Conservation (phyloP, 2,329 filamentous ascomycete genomes). For the Sclerotinia sclerotiorum region DNA sequence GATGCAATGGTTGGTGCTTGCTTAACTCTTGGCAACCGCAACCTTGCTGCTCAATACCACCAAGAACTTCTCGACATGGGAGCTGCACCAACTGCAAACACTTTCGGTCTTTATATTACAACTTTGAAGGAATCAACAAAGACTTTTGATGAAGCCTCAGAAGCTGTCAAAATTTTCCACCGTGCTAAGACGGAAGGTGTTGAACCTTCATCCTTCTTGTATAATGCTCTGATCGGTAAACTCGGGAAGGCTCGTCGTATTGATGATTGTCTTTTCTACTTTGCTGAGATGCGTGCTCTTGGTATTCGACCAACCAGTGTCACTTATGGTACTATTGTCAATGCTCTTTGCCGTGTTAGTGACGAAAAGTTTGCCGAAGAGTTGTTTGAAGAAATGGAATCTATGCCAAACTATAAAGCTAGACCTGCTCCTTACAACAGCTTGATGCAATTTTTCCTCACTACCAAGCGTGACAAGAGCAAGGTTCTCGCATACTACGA, state of each 20-base stretch:
- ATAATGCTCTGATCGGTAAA: constrained; percentile 98
- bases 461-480: constrained; percentile 90
- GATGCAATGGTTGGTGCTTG: constrained; percentile 96
- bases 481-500: constrained; percentile 96
- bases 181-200: constrained; percentile 91
- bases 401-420: constrained; percentile 98
- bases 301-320: constrained; percentile 95
- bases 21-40: constrained; percentile 77
- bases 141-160: constrained; percentile 95
- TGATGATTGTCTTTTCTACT: constrained; percentile 97
- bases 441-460: constrained; percentile 99
- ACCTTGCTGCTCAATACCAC: constrained; percentile 81
- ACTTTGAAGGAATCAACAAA: constrained; percentile 95
- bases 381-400: constrained; percentile 98
- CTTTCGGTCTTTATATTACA: constrained; percentile 98
- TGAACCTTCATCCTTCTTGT: constrained; percentile 93
- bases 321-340: constrained; percentile 97
- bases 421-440: constrained; percentile 97
- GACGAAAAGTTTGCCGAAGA: constrained; percentile 98
- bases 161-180: constrained; percentile 96
- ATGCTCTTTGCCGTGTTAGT: constrained; percentile 92
- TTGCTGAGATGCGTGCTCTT: constrained; percentile 91
- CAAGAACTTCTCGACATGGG: constrained; percentile 90
- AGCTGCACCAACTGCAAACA: constrained; percentile 90
- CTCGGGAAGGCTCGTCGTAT: constrained; percentile 96